These are phyloP conservation scores for Areca catechu DNA, from an alignment of 176 grass and related monocot genomes.

Conservation along the genomic window DNA sequence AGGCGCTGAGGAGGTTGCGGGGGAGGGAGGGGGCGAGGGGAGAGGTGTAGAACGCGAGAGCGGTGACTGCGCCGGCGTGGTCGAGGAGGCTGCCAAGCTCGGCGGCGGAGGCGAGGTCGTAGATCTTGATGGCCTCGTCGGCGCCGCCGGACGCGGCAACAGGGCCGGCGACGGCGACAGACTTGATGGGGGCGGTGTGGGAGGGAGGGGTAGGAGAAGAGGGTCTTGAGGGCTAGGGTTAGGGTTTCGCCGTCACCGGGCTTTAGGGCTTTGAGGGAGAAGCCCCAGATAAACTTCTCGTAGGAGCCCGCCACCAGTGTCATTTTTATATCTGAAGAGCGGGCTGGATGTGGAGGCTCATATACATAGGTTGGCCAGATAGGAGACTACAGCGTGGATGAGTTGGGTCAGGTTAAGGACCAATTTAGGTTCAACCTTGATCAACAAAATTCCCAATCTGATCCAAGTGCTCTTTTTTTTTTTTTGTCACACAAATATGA, in stretches of 20 bases:
- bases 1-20: conserved; percentile 77
- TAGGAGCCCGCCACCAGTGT: conserved; percentile 85
- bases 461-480: too few species aligned
- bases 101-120: conserved; percentile 54
- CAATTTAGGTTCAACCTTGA: too few species aligned
- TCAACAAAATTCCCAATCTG: too few species aligned
- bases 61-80: conserved; percentile 57
- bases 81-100: conserved; percentile 75
- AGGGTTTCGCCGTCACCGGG: background rate
- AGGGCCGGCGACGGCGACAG: conserved; percentile 36
- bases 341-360: too few species aligned
- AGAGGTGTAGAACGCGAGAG: conserved; percentile 63
- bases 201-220: conserved; percentile 83
- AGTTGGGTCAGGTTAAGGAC: too few species aligned
- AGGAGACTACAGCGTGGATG: too few species aligned
- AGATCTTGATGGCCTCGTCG: conserved; percentile 72
- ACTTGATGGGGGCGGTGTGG: conserved; percentile 70
- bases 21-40: conserved; percentile 44
- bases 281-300: conserved; percentile 97
- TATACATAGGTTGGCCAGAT: too few species aligned
- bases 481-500: too few species aligned
- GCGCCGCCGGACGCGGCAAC: conserved; percentile 50
- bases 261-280: conserved; percentile 55
- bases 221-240: conserved; percentile 20
- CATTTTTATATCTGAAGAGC: conserved; percentile 7